Evolutionary conservation across 2,329 filamentous ascomycete species (phyloP), one percentile per base, ranked within the genome.

Genomic region (Fusarium foetens): DNA sequence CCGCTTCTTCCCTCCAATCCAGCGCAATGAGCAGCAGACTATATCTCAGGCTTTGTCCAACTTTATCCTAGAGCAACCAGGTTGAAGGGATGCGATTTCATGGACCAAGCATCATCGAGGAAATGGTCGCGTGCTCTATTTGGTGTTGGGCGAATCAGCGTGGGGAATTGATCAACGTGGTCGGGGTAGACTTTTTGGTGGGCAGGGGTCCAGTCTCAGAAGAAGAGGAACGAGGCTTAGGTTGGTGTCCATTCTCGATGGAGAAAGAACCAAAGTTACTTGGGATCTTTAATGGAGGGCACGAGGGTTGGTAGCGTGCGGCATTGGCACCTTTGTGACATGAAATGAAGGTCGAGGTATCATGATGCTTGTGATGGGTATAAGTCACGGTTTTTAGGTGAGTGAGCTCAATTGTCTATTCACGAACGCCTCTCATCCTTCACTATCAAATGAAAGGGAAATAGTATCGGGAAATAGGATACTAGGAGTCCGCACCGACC

Each of bases 21-120:
- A 71, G 57, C 68, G 51, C 46, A 45, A 48, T 59, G 55, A 60
- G 46, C 46, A 60, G 54, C 62, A 73, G 55, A 58, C 58, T 58
- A 43, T 62, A 49, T 64, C 70, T 59, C 49, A 54, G 39, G 27
- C 64, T 62, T 51, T 48, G 63, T 42, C 53, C 48, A 62, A 57
- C 54, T 73, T 71, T 60, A 64, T 70, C 71, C 63, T 65, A 73
- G 63, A 52, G 58, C 42, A 64, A 69, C 58, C 70, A 45, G 71
- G 70, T 73, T 62, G 49, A 73, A 68, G 57, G 59, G 59, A 74
- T 74, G 63, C 46, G 53, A 66, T 41, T 76, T 76, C 67, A 73
- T 82, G 79, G 81, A 82, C 81, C 81, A 83, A 83, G 81, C 81
- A 83, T 80, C 80, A 81, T 83, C 79, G 76, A 83, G 81, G 76